Evolutionary conservation across 305 asterid genomes (phyloP).

Genomic region (Fraxinus platypoda): DNA sequence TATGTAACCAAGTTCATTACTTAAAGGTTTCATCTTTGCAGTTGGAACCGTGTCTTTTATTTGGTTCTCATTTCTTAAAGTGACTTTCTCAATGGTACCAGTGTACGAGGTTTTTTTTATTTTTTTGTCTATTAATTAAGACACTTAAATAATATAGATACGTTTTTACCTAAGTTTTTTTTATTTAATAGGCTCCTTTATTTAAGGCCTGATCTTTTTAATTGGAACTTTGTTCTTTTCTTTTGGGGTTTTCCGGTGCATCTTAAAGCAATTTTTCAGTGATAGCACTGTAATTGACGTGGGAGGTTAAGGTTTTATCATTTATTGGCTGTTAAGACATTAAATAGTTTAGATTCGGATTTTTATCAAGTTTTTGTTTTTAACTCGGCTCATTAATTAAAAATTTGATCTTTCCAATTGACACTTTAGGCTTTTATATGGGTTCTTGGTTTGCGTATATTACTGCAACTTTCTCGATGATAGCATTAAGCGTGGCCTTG

Average conservation of each 20-base stretch:
- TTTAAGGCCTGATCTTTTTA: neutral
- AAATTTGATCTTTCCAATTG: slow-evolving; percentile 1
- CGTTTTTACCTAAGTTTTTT: neutral
- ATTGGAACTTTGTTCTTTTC: neutral
- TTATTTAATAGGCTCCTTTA: neutral
- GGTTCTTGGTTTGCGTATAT: neutral
- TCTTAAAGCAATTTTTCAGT: neutral
- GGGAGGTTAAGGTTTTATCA: neutral
- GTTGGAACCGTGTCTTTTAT: neutral
- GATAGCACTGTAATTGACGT: neutral
- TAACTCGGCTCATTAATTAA: neutral
- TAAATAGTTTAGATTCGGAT: neutral
- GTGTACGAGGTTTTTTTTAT: neutral
- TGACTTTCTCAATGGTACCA: neutral
- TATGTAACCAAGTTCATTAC: neutral
- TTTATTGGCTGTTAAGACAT: neutral
- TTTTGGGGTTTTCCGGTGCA: neutral
- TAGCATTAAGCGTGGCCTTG: neutral
- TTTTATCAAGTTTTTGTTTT: slow-evolving; percentile 5
- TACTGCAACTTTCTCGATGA: neutral
- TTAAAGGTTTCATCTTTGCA: neutral
- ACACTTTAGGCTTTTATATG: neutral
- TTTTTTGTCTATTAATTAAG: neutral
- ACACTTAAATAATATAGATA: neutral
- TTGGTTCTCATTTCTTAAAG: slow-evolving; percentile 20